Evolutionary conservation across 2,329 filamentous ascomycete species (phyloP), one percentile per base, ranked within the genome.

Genomic region (Colletotrichum higginsianum): DNA sequence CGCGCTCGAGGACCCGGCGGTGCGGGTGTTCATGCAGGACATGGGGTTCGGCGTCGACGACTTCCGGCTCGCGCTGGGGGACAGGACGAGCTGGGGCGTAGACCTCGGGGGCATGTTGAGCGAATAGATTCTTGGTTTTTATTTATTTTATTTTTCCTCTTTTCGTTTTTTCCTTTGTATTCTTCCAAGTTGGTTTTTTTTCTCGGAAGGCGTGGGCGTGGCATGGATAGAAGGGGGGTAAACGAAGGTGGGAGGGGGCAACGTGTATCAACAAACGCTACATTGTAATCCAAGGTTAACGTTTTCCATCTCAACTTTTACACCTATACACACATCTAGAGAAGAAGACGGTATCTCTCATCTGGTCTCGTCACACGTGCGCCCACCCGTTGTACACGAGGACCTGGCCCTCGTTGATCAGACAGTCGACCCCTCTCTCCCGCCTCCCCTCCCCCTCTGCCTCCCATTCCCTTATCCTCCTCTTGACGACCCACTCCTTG

Each of bases 351-450:
- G 61, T 66, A 72, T 71, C 49, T 63, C 50, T 71, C 30, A 5
- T 21, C 58, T 52, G 9, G 35, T 16, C 18, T 11, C 40, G 8
- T 66, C 71, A 89, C 71, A 88, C 83, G 82, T 91, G 89, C 67
- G 85, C 85, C 89, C 89, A 91, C 2, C 89, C 89, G 76, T 87
- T 89, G 72, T 83, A 81, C 49, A 83, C 85, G 67, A 91, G 78
- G 26, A 91, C 86, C 76, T 91, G 89, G 86, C 89, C 90, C 81
- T 91, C 89, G 75, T 90, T 87, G 57, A 91, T 86, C 75, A 90
- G 76, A 74, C 89, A 91, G 71, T 86, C 84, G 57, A 79, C 78
- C 9, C 88, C 88, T 4, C 80, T 79, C 77, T 89, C 87, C 15
- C 78, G 74, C 15, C 80, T 80, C 15, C 80, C 78, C 49, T 75